Percentiles rank a stretch among this genome's conserved stretches.
phyloP scores from a whole-genome alignment of 306 rosid species.

The Fragaria nilgerrensis region DNA sequence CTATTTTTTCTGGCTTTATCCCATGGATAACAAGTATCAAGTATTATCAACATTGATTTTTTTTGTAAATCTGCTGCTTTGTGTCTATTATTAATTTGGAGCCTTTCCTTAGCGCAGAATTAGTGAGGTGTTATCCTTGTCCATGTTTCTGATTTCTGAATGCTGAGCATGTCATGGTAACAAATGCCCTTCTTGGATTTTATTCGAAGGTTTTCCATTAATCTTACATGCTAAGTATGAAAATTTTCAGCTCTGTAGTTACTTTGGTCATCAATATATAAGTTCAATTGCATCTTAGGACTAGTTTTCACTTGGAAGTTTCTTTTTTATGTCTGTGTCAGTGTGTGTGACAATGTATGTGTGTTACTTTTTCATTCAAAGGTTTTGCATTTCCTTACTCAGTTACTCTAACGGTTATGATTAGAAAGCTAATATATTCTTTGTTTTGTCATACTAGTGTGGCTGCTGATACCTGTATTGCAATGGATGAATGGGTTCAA shows the following conservation, averaged over 20 bases:
- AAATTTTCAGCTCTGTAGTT: neutral
- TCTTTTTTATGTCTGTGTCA: neutral
- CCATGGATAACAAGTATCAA: neutral
- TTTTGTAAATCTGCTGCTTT: neutral
- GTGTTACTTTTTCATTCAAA: neutral
- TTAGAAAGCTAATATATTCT: conserved; percentile 2
- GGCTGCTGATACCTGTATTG: conserved; percentile 47
- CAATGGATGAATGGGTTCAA: conserved; percentile 49
- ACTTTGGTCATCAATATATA: neutral
- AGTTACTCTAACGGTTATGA: neutral
- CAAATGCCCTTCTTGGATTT: neutral
- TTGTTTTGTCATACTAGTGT: conserved; percentile 19
- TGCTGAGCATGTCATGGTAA: neutral
- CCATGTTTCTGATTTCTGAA: neutral
- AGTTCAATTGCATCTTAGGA: neutral
- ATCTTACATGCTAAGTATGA: neutral
- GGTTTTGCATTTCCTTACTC: neutral
- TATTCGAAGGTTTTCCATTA: neutral
- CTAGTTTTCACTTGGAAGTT: neutral
- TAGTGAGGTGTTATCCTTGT: neutral
- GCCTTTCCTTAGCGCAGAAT: neutral
- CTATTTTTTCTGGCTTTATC: neutral
- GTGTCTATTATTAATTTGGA: neutral
- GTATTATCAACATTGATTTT: neutral
- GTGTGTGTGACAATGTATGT: neutral